Conservation (phyloP, 2,329 filamentous ascomycete species). For the Diaporthe ampelina region DNA sequence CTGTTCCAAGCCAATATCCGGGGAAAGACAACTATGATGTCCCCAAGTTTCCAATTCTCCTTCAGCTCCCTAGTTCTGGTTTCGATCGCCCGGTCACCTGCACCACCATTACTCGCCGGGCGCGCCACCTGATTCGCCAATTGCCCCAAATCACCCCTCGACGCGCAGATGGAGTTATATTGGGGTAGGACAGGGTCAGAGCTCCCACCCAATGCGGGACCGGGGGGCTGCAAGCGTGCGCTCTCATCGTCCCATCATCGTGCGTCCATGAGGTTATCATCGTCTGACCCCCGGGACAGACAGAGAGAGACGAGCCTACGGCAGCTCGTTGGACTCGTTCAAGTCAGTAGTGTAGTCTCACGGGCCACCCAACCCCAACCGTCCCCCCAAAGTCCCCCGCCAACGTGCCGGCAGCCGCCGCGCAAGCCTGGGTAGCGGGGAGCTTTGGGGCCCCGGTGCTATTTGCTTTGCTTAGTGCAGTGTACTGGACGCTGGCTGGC, state of each 20-base stretch:
- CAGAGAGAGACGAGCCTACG: not conserved
- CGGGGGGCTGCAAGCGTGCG: not conserved
- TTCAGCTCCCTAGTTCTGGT: constrained; percentile 22
- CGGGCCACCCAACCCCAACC: constrained; percentile 49
- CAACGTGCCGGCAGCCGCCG: constrained; percentile 52
- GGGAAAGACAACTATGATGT: constrained; percentile 40
- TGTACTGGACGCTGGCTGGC: constrained; percentile 39
- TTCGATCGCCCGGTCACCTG: constrained; percentile 33
- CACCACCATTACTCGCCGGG: constrained; percentile 23
- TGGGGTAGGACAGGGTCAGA: constrained; percentile 16
- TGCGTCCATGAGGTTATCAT: constrained; percentile 29
- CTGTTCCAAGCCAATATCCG: constrained; percentile 40
- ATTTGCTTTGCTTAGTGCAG: not conserved
- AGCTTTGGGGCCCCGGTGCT: constrained; percentile 47
- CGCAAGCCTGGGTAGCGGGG: constrained; percentile 51
- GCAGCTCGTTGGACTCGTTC: constrained; percentile 43
- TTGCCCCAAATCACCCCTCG: not conserved
- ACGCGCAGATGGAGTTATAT: not conserved
- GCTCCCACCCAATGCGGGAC: constrained; percentile 9
- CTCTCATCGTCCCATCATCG: constrained; percentile 23
- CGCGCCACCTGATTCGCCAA: constrained; percentile 14
- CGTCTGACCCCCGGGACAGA: constrained; percentile 18
- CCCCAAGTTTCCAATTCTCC: constrained; percentile 4
- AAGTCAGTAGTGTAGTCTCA: constrained; percentile 53
- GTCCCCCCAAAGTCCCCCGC: constrained; percentile 49